phyloP scores from a whole-genome alignment of 345 rosid species.

The Cochlearia excelsa region DNA sequence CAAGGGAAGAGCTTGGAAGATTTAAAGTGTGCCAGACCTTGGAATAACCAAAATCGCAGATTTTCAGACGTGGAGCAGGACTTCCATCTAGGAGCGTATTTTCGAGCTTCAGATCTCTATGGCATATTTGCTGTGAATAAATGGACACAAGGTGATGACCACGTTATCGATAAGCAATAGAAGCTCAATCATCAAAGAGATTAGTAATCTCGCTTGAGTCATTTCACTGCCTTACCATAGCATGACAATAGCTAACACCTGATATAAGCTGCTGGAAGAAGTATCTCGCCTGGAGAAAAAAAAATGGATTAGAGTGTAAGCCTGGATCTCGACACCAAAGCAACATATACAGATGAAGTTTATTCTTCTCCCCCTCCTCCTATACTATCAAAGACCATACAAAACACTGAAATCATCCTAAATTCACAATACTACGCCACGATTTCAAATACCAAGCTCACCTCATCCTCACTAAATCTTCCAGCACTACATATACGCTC shows the following conservation, averaged over 20 bases:
- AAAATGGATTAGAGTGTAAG: not conserved
- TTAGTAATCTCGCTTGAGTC: not conserved
- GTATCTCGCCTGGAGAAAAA: constrained; percentile 47
- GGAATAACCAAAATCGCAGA: constrained; percentile 73
- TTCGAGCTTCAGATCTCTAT: constrained; percentile 66
- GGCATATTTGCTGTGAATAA: constrained; percentile 55
- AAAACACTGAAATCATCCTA: not conserved
- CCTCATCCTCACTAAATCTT: constrained; percentile 70
- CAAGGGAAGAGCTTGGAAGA: not conserved
- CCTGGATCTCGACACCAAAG: not conserved
- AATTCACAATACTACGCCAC: not conserved
- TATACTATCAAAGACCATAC: not conserved
- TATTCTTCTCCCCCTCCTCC: not conserved
- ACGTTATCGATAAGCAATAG: not conserved
- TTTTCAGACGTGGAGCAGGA: constrained; percentile 63
- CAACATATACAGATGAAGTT: not conserved
- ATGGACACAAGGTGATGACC: not conserved
- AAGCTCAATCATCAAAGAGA: not conserved
- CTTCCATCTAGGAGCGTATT: constrained; percentile 67
- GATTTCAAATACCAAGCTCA: constrained; percentile 20
- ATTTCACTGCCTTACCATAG: constrained; percentile 40
- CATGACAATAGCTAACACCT: constrained; percentile 63
- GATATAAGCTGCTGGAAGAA: constrained; percentile 66
- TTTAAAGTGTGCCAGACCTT: constrained; percentile 38
- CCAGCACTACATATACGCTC: constrained; percentile 61